Conservation (phyloP, 805 yeast species). For the Lachancea fermentati region DNA sequence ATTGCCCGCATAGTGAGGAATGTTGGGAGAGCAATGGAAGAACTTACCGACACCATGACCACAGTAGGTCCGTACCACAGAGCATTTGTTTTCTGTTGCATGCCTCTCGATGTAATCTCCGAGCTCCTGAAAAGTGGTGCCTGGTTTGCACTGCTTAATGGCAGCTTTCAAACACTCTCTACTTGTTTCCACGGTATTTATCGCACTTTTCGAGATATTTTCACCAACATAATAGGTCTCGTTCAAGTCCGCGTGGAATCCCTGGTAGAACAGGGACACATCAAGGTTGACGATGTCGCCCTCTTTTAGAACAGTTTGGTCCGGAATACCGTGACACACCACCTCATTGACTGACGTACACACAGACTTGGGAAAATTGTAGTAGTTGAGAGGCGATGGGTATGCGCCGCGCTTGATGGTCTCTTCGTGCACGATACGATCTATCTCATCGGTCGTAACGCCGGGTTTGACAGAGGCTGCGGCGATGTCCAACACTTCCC, state of each 20-base stretch:
- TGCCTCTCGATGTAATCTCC: constrained; percentile 87
- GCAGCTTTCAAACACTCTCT: constrained; percentile 84
- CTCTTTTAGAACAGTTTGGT: constrained; percentile 75
- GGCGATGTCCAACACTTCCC: constrained; percentile 86
- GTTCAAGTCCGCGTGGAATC: constrained; percentile 90
- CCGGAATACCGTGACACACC: constrained; percentile 97
- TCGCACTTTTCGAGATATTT: constrained; percentile 68
- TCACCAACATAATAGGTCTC: constrained; percentile 97
- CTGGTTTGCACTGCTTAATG: constrained; percentile 83
- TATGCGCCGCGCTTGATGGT: constrained; percentile 84
- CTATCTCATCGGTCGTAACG: constrained; percentile 88
- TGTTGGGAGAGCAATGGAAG: constrained; percentile 89
- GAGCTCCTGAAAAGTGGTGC: constrained; percentile 75
- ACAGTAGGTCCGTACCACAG: constrained; percentile 84
- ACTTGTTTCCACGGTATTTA: constrained; percentile 85
- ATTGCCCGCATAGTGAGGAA: constrained; percentile 92
- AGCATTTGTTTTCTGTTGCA: constrained; percentile 70
- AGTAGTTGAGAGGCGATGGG: constrained; percentile 93
- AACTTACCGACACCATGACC: constrained; percentile 89
- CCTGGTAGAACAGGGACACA: constrained; percentile 77
- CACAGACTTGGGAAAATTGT: constrained; percentile 84
- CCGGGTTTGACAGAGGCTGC: constrained; percentile 85
- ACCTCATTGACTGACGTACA: constrained; percentile 95
- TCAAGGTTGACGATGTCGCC: constrained; percentile 95
- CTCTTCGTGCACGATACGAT: constrained; percentile 78